Evolutionary conservation across 371 early-diverging fungal species (phyloP), one percentile per base, ranked within the genome.

Genomic region (Apophysomyces elegans): DNA sequence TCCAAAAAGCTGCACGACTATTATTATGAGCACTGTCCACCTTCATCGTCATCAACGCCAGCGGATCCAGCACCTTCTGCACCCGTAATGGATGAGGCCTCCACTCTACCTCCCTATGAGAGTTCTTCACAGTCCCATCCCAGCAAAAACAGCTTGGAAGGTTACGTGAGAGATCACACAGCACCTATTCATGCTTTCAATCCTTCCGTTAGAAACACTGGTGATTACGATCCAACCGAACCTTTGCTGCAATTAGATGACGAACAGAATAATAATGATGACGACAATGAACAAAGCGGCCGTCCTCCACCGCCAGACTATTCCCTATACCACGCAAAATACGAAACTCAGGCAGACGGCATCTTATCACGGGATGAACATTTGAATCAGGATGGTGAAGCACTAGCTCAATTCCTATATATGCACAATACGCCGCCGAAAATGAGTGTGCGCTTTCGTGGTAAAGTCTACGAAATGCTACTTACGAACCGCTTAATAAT

Each of bases 321-420:
- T 54, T 70, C 78, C 14, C 38, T 76, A 5, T 76, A 83, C 44
- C 65, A 64, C 54, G 81, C 84, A 26, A 61, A 44, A 26, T 75
- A 56, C 62, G 54, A 66, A 57, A 54, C n/a, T 4, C 54, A 58
- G 32, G 44, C 32, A 38, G 62, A 68, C 14, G 78, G 75, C 13
- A 16, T 65, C 13, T 5, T 67, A 13, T 76, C 79, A n/a, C 66
- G 79, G 9, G 84, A 83, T 36, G 57, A 47, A 4, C 81, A 83
- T 46, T 66, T 83, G 2, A 83, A 83, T 47, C 38, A 68, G 5
- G 84, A 83, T 62, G 75, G 75, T 8, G 84, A 83, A 56, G 84
- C 84, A 11, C 61, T 83, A 3, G 56, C 70, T 0, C 81, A 79
- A 57, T 83, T 83, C 37, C 45, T 83, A 38, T 63, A 72, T 44